Conservation (phyloP, 2,329 filamentous ascomycete genomes). For the Leptographium procerum region DNA sequence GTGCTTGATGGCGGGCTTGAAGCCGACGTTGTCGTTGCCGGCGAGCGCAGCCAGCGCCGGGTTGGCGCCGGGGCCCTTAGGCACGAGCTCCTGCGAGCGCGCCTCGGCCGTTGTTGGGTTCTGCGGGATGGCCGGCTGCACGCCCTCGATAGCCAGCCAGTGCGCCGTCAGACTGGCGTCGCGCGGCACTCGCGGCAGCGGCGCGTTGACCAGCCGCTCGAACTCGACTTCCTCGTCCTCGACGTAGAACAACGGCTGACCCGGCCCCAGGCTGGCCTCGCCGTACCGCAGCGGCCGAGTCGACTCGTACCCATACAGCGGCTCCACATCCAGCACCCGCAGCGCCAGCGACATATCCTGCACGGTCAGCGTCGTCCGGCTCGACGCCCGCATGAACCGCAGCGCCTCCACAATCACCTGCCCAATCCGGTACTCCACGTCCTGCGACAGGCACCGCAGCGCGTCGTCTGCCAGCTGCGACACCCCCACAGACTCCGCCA, state of each 20-base stretch:
- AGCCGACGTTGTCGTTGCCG: constrained; percentile 69
- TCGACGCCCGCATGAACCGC: constrained; percentile 89
- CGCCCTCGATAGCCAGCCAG: constrained; percentile 95
- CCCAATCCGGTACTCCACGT: constrained; percentile 89
- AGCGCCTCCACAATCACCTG: constrained; percentile 90
- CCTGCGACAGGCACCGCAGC: constrained; percentile 75
- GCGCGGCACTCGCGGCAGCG: constrained; percentile 84
- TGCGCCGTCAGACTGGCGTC: constrained; percentile 92
- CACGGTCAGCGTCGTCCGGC: constrained; percentile 76
- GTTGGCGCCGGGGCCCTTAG: constrained; percentile 83
- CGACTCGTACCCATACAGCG: constrained; percentile 91
- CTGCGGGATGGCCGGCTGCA: constrained; percentile 91
- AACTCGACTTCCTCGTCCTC: constrained; percentile 99
- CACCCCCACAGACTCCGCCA: constrained; percentile 92
- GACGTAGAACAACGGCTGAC: constrained; percentile 91
- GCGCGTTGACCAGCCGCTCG: constrained; percentile 95
- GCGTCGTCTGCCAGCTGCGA: constrained; percentile 71
- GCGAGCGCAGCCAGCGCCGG: constrained; percentile 72
- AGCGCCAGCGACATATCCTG: constrained; percentile 83
- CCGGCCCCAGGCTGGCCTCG: constrained; percentile 84
- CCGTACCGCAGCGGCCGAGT: constrained; percentile 82
- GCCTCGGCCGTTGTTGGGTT: constrained; percentile 85
- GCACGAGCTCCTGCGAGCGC: constrained; percentile 70
- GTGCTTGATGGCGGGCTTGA: constrained; percentile 90
- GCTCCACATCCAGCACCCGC: constrained; percentile 80